Evolutionary conservation across 495 filamentous ascomycete species (phyloP).

Genomic region (Tetracladium marchalianum): DNA sequence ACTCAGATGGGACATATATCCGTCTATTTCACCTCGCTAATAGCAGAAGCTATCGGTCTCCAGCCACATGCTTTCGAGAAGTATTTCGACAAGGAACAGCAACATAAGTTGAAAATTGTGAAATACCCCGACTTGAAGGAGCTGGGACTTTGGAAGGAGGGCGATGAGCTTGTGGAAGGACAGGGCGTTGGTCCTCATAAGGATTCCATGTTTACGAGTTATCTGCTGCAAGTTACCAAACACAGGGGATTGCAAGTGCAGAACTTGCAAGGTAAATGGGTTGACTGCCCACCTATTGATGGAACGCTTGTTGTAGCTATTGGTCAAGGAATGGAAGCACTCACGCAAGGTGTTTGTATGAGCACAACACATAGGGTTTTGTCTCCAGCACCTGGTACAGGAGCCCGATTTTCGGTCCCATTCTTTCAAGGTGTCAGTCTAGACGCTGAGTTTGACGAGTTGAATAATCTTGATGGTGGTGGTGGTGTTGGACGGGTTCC

Average conservation of each 20-base stretch:
- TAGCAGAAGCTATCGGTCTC: slow-evolving; percentile 80
- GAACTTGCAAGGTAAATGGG: slow-evolving; percentile 74
- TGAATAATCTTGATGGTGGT: slow-evolving; percentile 62
- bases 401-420: slow-evolving; percentile 73
- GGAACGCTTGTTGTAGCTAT: slow-evolving; percentile 80
- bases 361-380: slow-evolving; percentile 81
- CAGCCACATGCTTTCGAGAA: slow-evolving; percentile 60
- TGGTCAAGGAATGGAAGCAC: slow-evolving; percentile 82
- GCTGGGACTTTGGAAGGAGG: slow-evolving; percentile 35
- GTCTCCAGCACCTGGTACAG: slow-evolving; percentile 49
- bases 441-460: slow-evolving; percentile 66
- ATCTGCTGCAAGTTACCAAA: slow-evolving; percentile 74
- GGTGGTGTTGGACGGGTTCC: slow-evolving; percentile 55
- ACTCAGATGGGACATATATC: slow-evolving; percentile 57
- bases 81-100: slow-evolving; percentile 73
- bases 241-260: slow-evolving; percentile 84
- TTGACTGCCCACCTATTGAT: slow-evolving; percentile 57
- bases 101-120: slow-evolving; percentile 89
- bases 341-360: slow-evolving; percentile 81
- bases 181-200: slow-evolving; percentile 91
- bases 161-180: slow-evolving; percentile 25
- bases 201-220: slow-evolving; percentile 79
- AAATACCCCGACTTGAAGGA: slow-evolving; percentile 64
- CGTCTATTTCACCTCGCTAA: slow-evolving; percentile 68
- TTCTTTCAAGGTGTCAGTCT: slow-evolving; percentile 89